Percentiles rank a stretch among this genome's conserved stretches.
Evolutionary conservation across 2,329 filamentous ascomycete species (phyloP).

Genomic region (Orbilia blumenaviensis): DNA sequence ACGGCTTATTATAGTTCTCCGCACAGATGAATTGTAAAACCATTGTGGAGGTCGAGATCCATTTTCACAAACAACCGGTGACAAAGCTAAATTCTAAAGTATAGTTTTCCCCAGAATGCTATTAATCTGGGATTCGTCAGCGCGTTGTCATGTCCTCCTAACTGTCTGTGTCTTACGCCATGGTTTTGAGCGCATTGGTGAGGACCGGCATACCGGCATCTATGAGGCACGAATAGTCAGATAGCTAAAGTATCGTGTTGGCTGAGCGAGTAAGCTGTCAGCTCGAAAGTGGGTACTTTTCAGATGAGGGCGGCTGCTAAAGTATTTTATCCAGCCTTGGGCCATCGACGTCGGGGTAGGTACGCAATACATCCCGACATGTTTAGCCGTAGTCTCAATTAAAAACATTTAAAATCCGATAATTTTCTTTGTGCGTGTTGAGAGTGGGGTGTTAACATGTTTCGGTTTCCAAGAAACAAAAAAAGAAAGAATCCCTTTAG

Average conservation of each 20-base stretch:
- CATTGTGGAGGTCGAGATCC: background rate
- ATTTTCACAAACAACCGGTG: background rate
- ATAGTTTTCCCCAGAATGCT: too few species aligned
- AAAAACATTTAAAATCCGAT: slow-evolving; percentile 30
- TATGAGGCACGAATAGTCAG: slow-evolving; percentile 21
- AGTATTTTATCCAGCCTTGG: slow-evolving; percentile 46
- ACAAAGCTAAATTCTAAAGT: slow-evolving; percentile 8
- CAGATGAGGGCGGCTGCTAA: slow-evolving; percentile 50
- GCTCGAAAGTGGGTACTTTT: slow-evolving; percentile 24
- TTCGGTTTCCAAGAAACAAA: slow-evolving; percentile 33
- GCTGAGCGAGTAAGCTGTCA: background rate
- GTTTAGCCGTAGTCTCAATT: slow-evolving; percentile 50
- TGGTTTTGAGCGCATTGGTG: slow-evolving; percentile 19
- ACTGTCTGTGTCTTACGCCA: background rate
- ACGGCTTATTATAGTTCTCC: slow-evolving; percentile 23
- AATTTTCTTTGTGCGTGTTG: background rate
- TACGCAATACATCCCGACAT: slow-evolving; percentile 47
- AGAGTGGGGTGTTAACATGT: background rate
- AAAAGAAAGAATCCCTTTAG: too few species aligned
- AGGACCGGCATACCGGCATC: slow-evolving; percentile 15
- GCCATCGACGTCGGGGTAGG: slow-evolving; percentile 35
- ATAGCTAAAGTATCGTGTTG: background rate
- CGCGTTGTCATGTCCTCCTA: background rate
- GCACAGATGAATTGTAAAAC: background rate
- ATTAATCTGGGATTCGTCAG: background rate